phyloP scores from a whole-genome alignment of 768 basidiomycete genomes.

The Cystofilobasidium macerans region DNA sequence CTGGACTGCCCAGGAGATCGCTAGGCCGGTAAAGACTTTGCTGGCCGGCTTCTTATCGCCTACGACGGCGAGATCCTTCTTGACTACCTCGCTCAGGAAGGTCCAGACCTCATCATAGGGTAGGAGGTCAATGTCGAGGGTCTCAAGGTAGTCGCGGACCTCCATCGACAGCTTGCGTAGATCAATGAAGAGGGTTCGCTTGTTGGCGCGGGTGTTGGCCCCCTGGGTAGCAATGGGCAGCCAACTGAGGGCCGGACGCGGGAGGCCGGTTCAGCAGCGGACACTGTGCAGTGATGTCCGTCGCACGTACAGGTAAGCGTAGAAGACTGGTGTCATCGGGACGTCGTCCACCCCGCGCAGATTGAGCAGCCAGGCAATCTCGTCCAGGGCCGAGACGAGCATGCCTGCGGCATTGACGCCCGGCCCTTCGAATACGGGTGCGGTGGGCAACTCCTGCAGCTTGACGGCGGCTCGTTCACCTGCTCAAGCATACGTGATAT shows the following conservation, averaged over 20 bases:
- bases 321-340: constrained; percentile 84
- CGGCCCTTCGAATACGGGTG: constrained; percentile 51
- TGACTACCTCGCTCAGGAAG: constrained; percentile 46
- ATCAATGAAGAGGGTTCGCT: constrained; percentile 63
- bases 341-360: constrained; percentile 77
- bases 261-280: too few species aligned
- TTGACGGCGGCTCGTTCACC: constrained; percentile 59
- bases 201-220: constrained; percentile 27
- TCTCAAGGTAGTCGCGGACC: constrained; percentile 40
- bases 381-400: constrained; percentile 80
- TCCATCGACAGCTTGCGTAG: constrained; percentile 51
- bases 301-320: constrained; percentile 54
- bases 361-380: constrained; percentile 62
- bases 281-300: too few species aligned
- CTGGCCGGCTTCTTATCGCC: constrained; percentile 16
- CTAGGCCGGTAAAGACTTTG: constrained; percentile 30
- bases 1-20: constrained; percentile 33
- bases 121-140: constrained; percentile 49
- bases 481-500: too few species aligned
- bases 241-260: too few species aligned
- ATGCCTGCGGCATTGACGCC: constrained; percentile 45
- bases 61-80: background rate
- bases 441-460: constrained; percentile 54
- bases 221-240: background rate
- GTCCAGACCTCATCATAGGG: constrained; percentile 71